phyloP scores from a whole-genome alignment of 2,329 filamentous ascomycete species.

The Bimuria novae-zelandiae region DNA sequence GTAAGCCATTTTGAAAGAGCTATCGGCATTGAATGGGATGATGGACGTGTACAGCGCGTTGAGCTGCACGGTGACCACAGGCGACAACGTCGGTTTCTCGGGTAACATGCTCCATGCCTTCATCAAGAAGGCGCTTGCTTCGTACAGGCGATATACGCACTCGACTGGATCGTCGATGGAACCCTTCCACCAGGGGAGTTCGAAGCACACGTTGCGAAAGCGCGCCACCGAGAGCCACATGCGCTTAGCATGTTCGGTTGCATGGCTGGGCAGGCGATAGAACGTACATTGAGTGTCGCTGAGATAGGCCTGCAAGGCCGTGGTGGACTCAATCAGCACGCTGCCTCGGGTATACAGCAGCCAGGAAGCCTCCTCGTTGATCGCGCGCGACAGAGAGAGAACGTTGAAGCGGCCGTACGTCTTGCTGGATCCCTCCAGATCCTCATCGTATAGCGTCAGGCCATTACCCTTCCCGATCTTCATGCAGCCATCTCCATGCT shows the following conservation, averaged over 20 bases:
- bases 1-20: background rate
- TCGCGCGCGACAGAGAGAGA: slow-evolving; percentile 13
- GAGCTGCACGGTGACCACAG: slow-evolving; percentile 11
- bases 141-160: slow-evolving; percentile 8
- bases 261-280: slow-evolving; percentile 1
- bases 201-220: slow-evolving; percentile 12
- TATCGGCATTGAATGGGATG: slow-evolving; percentile 17
- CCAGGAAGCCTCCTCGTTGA: slow-evolving; percentile 19
- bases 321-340: slow-evolving; percentile 5
- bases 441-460: background rate
- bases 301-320: slow-evolving; percentile 10
- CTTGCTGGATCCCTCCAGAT: background rate
- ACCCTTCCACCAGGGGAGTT: slow-evolving; percentile 1
- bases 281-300: slow-evolving; percentile 4
- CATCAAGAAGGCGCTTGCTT: slow-evolving; percentile 12
- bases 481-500: slow-evolving; percentile 14
- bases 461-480: slow-evolving; percentile 8
- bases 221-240: slow-evolving; percentile 18
- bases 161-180: slow-evolving; percentile 6
- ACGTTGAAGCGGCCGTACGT: slow-evolving; percentile 18
- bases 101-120: slow-evolving; percentile 16
- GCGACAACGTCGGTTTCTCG: background rate
- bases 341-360: slow-evolving; percentile 12
- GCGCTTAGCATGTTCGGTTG: background rate
- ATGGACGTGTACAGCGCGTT: slow-evolving; percentile 14